Evolutionary conservation across 371 early-diverging fungal species (phyloP).

Genomic region (Apophysomyces variabilis): DNA sequence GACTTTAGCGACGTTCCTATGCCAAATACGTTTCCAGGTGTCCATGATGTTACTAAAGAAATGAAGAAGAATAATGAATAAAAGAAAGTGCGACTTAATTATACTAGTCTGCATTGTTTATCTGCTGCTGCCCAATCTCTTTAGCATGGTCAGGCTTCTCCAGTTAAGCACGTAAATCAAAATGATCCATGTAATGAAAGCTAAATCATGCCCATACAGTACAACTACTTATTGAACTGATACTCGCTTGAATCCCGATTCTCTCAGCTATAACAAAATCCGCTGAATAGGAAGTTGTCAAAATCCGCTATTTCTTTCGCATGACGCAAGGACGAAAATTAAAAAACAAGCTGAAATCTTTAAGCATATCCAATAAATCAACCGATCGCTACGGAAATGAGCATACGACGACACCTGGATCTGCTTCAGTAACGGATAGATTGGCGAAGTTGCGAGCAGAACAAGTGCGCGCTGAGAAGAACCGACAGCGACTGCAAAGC

Average conservation of each 20-base stretch:
- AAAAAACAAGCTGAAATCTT: not conserved
- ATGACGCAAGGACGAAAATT: constrained; percentile 11
- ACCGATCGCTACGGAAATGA: not conserved
- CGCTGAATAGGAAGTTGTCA: not conserved
- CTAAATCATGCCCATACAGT: too few species aligned
- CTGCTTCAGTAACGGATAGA: constrained; percentile 11
- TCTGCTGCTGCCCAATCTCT: too few species aligned
- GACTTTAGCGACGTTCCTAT: constrained; percentile 63
- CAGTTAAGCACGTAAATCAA: too few species aligned
- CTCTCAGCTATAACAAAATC: not conserved
- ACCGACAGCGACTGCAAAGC: constrained; percentile 1
- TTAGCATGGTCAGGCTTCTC: too few species aligned
- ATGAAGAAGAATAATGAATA: constrained; percentile 16
- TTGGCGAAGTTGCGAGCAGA: constrained; percentile 14
- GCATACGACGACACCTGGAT: not conserved
- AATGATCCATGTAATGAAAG: too few species aligned
- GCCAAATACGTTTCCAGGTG: constrained; percentile 42
- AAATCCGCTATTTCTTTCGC: not conserved
- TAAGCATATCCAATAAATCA: not conserved
- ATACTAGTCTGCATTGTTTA: too few species aligned
- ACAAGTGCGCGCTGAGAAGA: constrained; percentile 17
- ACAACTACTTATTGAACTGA: too few species aligned
- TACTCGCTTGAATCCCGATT: not conserved
- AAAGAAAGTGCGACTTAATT: not conserved
- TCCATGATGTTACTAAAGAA: constrained; percentile 38